Conservation (phyloP, 495 filamentous ascomycete genomes). For the Pseudomonodictys pantanalensis region DNA sequence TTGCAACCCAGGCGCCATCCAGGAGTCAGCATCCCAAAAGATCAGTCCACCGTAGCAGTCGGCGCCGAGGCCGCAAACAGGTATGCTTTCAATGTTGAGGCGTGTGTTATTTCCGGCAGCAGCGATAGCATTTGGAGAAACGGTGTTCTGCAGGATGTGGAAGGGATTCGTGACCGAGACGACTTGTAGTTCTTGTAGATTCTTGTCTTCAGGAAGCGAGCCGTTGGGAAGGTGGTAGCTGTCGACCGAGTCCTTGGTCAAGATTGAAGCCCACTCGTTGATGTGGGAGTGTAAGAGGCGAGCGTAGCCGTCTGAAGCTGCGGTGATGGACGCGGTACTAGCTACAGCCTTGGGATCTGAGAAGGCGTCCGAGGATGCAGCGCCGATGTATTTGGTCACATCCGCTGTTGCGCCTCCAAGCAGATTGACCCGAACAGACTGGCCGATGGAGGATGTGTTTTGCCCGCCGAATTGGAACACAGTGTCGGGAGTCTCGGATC, state of each 20-base stretch:
- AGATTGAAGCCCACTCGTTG: constrained; percentile 54
- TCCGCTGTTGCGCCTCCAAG: constrained; percentile 49
- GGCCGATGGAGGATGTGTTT: constrained; percentile 62
- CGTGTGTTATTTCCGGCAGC: constrained; percentile 34
- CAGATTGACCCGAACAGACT: constrained; percentile 52
- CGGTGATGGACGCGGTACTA: constrained; percentile 47
- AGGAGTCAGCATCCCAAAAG: constrained; percentile 65
- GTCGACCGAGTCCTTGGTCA: constrained; percentile 59
- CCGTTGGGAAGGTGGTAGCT: constrained; percentile 60
- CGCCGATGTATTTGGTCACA: constrained; percentile 59
- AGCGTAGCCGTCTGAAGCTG: constrained; percentile 47
- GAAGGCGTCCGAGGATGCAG: constrained; percentile 62
- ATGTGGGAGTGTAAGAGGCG: constrained; percentile 50
- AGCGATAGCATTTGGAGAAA: constrained; percentile 49
- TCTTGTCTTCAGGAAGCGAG: constrained; percentile 55
- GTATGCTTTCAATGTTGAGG: constrained; percentile 57
- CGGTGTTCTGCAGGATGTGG: constrained; percentile 66
- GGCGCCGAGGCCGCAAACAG: constrained; percentile 60
- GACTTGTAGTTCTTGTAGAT: constrained; percentile 61
- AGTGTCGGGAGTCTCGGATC: constrained; percentile 44
- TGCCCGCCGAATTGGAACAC: constrained; percentile 49
- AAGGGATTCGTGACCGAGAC: constrained; percentile 64
- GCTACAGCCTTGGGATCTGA: constrained; percentile 51
- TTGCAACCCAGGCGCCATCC: constrained; percentile 65
- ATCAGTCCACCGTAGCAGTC: constrained; percentile 61